phyloP scores from a whole-genome alignment of 2,329 filamentous ascomycete species.

The Aspergillus ibericus region DNA sequence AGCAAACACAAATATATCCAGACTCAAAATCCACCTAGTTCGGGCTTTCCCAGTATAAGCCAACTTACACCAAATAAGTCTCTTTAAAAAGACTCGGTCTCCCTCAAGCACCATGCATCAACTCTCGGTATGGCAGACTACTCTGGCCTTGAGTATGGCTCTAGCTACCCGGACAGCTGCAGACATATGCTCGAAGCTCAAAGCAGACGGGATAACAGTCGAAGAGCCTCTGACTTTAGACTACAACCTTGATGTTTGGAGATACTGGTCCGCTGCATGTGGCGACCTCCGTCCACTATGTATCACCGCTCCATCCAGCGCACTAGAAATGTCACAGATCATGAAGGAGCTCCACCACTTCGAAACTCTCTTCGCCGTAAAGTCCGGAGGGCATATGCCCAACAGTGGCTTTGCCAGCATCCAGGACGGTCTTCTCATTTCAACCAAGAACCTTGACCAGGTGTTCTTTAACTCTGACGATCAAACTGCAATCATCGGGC shows the following conservation, averaged over 20 bases:
- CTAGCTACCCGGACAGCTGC: slow-evolving; percentile 24
- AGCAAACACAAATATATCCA: too few relatives aligned
- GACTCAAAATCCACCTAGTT: too few relatives aligned
- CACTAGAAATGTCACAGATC: slow-evolving; percentile 55
- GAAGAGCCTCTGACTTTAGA: slow-evolving; percentile 32
- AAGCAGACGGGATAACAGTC: slow-evolving; percentile 34
- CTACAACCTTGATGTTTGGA: slow-evolving; percentile 41
- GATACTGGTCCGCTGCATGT: slow-evolving; percentile 51
- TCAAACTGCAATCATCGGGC: slow-evolving; percentile 42
- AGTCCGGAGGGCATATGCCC: slow-evolving; percentile 52
- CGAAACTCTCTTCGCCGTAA: slow-evolving; percentile 56
- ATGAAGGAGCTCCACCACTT: slow-evolving; percentile 51
- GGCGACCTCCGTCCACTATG: slow-evolving; percentile 47
- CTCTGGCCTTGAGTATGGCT: slow-evolving; percentile 19
- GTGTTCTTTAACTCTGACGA: slow-evolving; percentile 37
- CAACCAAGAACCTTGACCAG: slow-evolving; percentile 46
- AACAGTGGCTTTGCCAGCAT: slow-evolving; percentile 50
- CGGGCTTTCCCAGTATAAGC: too few relatives aligned
- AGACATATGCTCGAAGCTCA: slow-evolving; percentile 43
- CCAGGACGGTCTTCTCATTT: slow-evolving; percentile 45
- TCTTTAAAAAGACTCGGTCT: neutral
- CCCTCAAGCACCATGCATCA: slow-evolving; percentile 16
- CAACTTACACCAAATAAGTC: neutral
- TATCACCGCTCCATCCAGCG: slow-evolving; percentile 50
- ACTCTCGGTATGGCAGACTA: slow-evolving; percentile 19